Evolutionary conservation across 2,329 filamentous ascomycete species (phyloP).

Genomic region (Claviceps humidiphila): DNA sequence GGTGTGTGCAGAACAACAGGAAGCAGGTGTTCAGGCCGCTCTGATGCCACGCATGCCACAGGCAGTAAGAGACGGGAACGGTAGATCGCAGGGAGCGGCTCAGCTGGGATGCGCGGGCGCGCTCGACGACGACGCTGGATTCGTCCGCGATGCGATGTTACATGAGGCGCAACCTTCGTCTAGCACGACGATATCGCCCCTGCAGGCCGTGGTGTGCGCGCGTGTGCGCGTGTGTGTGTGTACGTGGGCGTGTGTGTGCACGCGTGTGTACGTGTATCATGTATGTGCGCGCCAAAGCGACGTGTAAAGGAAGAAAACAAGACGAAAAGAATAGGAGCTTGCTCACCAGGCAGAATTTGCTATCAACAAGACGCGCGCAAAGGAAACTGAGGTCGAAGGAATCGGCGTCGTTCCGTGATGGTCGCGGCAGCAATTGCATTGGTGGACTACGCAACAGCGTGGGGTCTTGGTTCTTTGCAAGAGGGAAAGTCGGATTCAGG

Average conservation of each 20-base stretch:
- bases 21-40: background rate
- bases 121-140: slow-evolving; percentile 2
- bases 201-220: background rate
- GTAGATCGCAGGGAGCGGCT: background rate
- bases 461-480: slow-evolving; percentile 7
- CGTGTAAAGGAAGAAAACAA: background rate
- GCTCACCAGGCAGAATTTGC: slow-evolving; percentile 2
- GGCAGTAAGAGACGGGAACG: background rate
- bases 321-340: background rate
- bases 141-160: slow-evolving; percentile 7
- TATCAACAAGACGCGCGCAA: background rate
- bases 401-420: slow-evolving; percentile 8
- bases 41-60: background rate
- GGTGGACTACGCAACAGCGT: slow-evolving; percentile 5
- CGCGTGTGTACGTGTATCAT: too few species aligned
- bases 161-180: slow-evolving; percentile 6
- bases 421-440: slow-evolving; percentile 5
- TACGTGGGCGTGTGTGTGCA: too few species aligned
- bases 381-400: slow-evolving; percentile 6
- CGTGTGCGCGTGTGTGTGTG: too few species aligned
- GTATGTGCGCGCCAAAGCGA: background rate
- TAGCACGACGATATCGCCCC: background rate
- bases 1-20: background rate
- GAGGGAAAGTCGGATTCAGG: slow-evolving; percentile 4
- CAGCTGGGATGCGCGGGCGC: background rate